Evolutionary conservation across 2,329 filamentous ascomycete species (phyloP).

Genomic region (Dothistroma pini): DNA sequence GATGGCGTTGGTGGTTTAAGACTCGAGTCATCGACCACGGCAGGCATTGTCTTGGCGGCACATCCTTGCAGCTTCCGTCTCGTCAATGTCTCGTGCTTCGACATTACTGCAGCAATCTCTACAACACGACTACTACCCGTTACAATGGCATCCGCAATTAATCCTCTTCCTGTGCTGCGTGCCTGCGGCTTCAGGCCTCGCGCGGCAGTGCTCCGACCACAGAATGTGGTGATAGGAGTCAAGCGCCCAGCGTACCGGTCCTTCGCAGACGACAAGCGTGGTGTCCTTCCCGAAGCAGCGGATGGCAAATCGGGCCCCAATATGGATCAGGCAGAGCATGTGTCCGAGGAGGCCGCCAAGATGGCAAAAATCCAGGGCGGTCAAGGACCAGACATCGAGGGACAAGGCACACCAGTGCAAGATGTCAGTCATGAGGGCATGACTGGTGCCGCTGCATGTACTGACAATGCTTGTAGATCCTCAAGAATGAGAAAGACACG

Average conservation of each 20-base stretch:
- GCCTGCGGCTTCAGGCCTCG: slow-evolving; percentile 24
- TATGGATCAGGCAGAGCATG: slow-evolving; percentile 54
- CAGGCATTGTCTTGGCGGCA: neutral
- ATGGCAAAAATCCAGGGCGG: slow-evolving; percentile 56
- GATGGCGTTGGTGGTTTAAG: neutral
- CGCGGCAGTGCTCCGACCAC: slow-evolving; percentile 15
- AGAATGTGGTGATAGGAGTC: slow-evolving; percentile 22
- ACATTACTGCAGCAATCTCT: neutral
- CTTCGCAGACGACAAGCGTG: slow-evolving; percentile 30
- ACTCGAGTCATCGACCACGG: neutral
- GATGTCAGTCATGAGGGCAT: slow-evolving; percentile 47
- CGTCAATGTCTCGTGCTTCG: neutral
- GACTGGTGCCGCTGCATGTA: neutral
- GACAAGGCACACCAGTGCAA: slow-evolving; percentile 62
- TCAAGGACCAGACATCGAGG: slow-evolving; percentile 56
- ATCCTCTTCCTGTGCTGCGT: slow-evolving; percentile 21
- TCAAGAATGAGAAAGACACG: slow-evolving; percentile 60
- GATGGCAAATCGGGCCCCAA: slow-evolving; percentile 44
- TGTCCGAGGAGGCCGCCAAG: slow-evolving; percentile 63
- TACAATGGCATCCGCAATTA: slow-evolving; percentile 21
- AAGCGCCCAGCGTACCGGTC: slow-evolving; percentile 23
- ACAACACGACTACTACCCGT: slow-evolving; percentile 1
- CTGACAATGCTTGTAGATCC: slow-evolving; percentile 47
- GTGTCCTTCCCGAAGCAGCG: slow-evolving; percentile 30
- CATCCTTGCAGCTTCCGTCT: slow-evolving; percentile 1